Percentiles rank a stretch among this genome's conserved stretches.
These are phyloP conservation scores for Quillaja saponaria DNA, from an alignment of 306 rosid genomes.

Conservation along the genomic window DNA sequence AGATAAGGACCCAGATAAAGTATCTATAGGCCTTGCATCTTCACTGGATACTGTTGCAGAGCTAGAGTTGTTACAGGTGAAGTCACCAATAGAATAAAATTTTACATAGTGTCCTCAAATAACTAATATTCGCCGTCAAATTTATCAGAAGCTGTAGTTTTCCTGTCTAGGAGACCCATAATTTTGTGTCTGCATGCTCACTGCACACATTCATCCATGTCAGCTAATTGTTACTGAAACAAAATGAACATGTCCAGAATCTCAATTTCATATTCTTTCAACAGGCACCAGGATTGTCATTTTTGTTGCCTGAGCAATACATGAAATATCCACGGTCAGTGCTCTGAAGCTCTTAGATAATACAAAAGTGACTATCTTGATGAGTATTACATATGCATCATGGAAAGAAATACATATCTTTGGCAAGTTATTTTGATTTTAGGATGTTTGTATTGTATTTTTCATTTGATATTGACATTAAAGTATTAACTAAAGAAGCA, in stretches of 20 bases:
- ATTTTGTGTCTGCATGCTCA: no score
- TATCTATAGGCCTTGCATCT: slow-evolving; percentile 73
- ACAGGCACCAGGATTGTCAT: slow-evolving; percentile 96
- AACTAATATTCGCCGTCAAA: slow-evolving; percentile 8
- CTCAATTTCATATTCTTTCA: slow-evolving; percentile 35
- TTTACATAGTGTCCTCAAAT: slow-evolving; percentile 7
- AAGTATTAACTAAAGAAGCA: no score
- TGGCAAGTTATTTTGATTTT: no score
- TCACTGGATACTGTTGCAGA: slow-evolving; percentile 82
- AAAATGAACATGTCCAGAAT: slow-evolving; percentile 22
- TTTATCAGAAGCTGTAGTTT: no score
- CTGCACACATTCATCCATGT: background rate
- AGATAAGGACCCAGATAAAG: slow-evolving; percentile 82
- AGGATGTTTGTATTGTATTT: no score
- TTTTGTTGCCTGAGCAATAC: slow-evolving; percentile 76
- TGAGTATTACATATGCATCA: no score
- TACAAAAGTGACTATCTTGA: no score
- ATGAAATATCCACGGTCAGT: slow-evolving; percentile 77
- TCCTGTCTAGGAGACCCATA: no score
- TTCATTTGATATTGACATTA: no score
- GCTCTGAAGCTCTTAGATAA: background rate
- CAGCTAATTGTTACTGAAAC: background rate
- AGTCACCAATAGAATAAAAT: slow-evolving; percentile 15
- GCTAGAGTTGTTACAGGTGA: slow-evolving; percentile 81
- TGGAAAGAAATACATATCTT: no score